Conservation (phyloP, 805 yeast species). For the Suhomyces sp. region DNA sequence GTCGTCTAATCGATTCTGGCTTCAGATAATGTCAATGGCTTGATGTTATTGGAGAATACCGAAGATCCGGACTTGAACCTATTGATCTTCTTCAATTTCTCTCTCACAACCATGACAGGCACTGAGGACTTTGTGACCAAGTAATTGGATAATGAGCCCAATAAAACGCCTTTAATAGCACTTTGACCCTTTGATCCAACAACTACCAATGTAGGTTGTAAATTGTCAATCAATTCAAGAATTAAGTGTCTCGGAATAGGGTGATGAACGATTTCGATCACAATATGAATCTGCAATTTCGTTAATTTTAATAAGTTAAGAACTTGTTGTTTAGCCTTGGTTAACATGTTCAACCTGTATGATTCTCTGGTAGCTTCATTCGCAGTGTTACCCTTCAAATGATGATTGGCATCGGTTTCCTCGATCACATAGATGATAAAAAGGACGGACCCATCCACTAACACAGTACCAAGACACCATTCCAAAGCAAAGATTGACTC, state of each 20-base stretch:
- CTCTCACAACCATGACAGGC: slow-evolving; percentile 80
- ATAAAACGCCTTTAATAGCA: slow-evolving; percentile 69
- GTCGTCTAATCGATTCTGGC: slow-evolving; percentile 42
- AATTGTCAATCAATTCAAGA: slow-evolving; percentile 65
- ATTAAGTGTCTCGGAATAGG: slow-evolving; percentile 72
- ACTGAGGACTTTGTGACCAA: slow-evolving; percentile 68
- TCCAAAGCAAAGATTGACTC: slow-evolving; percentile 83
- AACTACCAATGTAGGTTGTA: slow-evolving; percentile 70
- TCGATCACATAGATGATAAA: slow-evolving; percentile 66
- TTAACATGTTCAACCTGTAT: slow-evolving; percentile 38
- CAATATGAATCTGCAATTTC: slow-evolving; percentile 69
- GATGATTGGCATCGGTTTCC: slow-evolving; percentile 43
- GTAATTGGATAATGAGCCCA: slow-evolving; percentile 73
- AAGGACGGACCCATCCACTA: slow-evolving; percentile 78
- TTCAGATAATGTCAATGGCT: slow-evolving; percentile 48
- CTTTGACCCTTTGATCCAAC: slow-evolving; percentile 75
- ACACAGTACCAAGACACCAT: slow-evolving; percentile 83
- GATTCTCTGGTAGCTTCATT: slow-evolving; percentile 38
- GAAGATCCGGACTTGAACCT: slow-evolving; percentile 50
- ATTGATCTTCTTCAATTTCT: slow-evolving; percentile 66
- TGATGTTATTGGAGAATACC: slow-evolving; percentile 55
- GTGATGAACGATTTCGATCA: slow-evolving; percentile 71
- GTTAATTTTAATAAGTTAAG: slow-evolving; percentile 57
- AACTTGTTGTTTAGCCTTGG: slow-evolving; percentile 45
- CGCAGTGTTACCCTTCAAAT: slow-evolving; percentile 38